Evolutionary conservation across 2,329 filamentous ascomycete genomes (phyloP).

Genomic region (Colletotrichum sp.): DNA sequence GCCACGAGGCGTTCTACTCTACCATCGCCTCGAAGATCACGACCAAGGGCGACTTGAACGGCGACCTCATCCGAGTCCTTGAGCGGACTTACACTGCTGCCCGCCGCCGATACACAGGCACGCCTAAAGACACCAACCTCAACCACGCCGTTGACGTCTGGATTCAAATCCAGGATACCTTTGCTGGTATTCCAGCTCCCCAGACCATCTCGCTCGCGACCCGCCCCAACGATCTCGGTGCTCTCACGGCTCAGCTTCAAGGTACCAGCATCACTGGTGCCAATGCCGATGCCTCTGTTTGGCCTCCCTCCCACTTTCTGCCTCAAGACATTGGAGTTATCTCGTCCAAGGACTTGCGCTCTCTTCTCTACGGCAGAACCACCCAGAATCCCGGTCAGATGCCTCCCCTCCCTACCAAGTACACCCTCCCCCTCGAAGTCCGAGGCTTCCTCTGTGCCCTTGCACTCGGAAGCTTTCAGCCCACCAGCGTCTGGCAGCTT

Average conservation of each 20-base stretch:
- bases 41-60: neutral
- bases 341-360: rapidly evolving
- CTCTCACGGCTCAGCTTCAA: rapidly evolving
- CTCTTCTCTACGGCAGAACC: neutral
- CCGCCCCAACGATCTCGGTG: rapidly evolving
- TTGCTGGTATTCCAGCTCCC: neutral
- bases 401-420: rapidly evolving
- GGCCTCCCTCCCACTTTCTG: neutral
- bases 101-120: rapidly evolving
- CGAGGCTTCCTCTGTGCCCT: neutral
- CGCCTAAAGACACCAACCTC: rapidly evolving
- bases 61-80: neutral
- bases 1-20: neutral
- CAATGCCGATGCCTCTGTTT: rapidly evolving
- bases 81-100: neutral
- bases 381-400: rapidly evolving
- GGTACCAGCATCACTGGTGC: rapidly evolving
- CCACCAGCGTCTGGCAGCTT: neutral
- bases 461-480: neutral
- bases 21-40: neutral
- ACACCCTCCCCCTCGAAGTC: rapidly evolving
- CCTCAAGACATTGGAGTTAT: rapidly evolving
- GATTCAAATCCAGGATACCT: rapidly evolving
- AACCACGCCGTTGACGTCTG: neutral
- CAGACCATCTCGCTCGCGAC: neutral